These are phyloP conservation scores for Saksenaea vasiformis DNA, from an alignment of 371 early-diverging fungal genomes.

Conservation along the genomic window DNA sequence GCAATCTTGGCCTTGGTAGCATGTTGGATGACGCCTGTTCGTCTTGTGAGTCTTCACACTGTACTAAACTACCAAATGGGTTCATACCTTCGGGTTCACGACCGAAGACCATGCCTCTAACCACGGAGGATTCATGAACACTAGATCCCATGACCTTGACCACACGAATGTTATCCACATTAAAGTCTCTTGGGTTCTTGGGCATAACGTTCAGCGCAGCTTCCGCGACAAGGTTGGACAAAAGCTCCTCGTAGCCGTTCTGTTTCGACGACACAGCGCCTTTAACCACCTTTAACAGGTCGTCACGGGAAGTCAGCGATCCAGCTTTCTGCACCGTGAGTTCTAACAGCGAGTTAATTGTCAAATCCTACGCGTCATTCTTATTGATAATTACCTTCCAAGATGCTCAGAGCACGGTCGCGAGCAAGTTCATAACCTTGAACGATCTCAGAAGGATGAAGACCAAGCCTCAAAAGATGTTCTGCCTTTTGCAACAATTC, in stretches of 20 bases:
- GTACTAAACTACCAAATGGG: too few relatives aligned
- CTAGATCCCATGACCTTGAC: constrained; percentile 97
- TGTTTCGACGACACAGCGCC: constrained; percentile 90
- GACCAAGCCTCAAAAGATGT: constrained; percentile 89
- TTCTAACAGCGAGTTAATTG: constrained; percentile 35
- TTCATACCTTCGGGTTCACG: constrained; percentile 89
- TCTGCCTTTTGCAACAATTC: constrained; percentile 95
- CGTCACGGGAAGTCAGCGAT: constrained; percentile 52
- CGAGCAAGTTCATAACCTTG: constrained; percentile 93
- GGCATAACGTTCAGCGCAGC: constrained; percentile 94
- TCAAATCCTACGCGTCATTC: neutral
- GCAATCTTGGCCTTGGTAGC: constrained; percentile 93
- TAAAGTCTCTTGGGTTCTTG: constrained; percentile 81
- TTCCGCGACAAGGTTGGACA: constrained; percentile 80
- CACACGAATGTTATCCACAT: constrained; percentile 94
- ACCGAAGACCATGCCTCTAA: constrained; percentile 99
- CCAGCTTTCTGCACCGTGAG: constrained; percentile 70
- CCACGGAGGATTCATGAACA: constrained; percentile 90
- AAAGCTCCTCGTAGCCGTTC: constrained; percentile 91
- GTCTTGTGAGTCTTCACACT: too few relatives aligned
- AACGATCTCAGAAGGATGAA: constrained; percentile 92
- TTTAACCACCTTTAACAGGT: constrained; percentile 73
- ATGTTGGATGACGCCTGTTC: constrained; percentile 52
- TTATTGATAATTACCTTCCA: constrained; percentile 64
- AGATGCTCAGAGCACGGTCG: constrained; percentile 81